These are phyloP conservation scores for Fusarium abutilonis DNA, from an alignment of 2,329 filamentous ascomycete species.

Conservation along the genomic window DNA sequence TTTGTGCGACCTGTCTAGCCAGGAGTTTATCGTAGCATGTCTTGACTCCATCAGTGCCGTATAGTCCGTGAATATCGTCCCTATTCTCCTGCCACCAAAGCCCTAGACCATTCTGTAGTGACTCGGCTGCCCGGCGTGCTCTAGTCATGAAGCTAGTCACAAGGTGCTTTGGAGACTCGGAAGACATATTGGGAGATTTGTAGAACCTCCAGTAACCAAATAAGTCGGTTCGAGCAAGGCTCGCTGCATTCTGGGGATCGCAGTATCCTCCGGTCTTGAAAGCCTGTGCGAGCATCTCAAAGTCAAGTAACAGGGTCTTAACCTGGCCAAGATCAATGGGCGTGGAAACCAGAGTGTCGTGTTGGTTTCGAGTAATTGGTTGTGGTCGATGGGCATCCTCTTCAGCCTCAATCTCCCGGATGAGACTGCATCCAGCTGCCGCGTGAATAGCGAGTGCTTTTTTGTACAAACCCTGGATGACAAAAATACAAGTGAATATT, in stretches of 20 bases:
- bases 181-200: background rate
- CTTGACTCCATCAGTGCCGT: background rate
- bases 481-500: conserved; percentile 6
- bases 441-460: conserved; percentile 1
- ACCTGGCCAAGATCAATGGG: background rate
- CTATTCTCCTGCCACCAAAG: conserved; percentile 6
- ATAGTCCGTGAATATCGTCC: background rate
- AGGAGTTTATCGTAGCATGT: background rate
- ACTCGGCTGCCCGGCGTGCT: conserved; percentile 2
- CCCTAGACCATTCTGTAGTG: background rate
- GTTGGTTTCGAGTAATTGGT: background rate
- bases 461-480: conserved; percentile 1
- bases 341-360: background rate
- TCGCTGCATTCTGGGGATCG: background rate
- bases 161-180: background rate
- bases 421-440: conserved; percentile 5
- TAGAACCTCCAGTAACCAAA: conserved; percentile 3
- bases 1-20: background rate
- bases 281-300: background rate
- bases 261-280: background rate
- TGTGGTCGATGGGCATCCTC: background rate
- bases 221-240: background rate
- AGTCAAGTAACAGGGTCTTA: background rate
- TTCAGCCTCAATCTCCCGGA: conserved; percentile 1
- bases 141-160: background rate